Evolutionary conservation across 2,329 filamentous ascomycete genomes (phyloP), one percentile per base, ranked within the genome.

Genomic region (Nemania sp.): DNA sequence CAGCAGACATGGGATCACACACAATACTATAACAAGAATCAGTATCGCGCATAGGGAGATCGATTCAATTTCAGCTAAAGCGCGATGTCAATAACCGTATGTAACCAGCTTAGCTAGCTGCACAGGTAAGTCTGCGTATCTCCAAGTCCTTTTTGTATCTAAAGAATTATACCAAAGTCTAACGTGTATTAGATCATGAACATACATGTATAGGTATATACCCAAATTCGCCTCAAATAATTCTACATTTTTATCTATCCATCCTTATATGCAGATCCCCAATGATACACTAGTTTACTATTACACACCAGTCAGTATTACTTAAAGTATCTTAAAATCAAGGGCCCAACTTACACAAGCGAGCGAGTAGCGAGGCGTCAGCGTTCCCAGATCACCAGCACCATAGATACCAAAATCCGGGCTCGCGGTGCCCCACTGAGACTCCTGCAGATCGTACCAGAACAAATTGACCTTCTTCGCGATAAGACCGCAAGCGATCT

Each of bases 361-460:
- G 42, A 71, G 69, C 12, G 68, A 66, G 48, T 66, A 70, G 51
- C 53, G 59, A 34, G 68, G 62, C 44, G 45, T 3, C 33, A 70
- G 58, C 19, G 45, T 12, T 34, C 58, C 60, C 14, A 72, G 61
- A 56, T 72, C 69, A 36, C 70, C 70, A 11, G 68, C 65, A 12
- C 61, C 62, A 66, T 61, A 71, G 63, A 72, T 62, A n/a, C 70
- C 70, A 24, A 72, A 72, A 51, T 72, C 70, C 2, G 70, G 68
- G 30, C 40, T 55, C 19, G 70, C 68, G 5, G 64, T 60, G 14
- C 68, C 70, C 45, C 61, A 67, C 61, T 72, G 70, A 6, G 65
- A 67, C 59, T 72, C 70, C 53, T 72, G 70, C 39, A 72, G 68
- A 52, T 61, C 59, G 62, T 72, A 72, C 68, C 68, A 72, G 65